These are phyloP conservation scores for Emmonsia crescens DNA, from an alignment of 2,329 filamentous ascomycete species.

Conservation along the genomic window DNA sequence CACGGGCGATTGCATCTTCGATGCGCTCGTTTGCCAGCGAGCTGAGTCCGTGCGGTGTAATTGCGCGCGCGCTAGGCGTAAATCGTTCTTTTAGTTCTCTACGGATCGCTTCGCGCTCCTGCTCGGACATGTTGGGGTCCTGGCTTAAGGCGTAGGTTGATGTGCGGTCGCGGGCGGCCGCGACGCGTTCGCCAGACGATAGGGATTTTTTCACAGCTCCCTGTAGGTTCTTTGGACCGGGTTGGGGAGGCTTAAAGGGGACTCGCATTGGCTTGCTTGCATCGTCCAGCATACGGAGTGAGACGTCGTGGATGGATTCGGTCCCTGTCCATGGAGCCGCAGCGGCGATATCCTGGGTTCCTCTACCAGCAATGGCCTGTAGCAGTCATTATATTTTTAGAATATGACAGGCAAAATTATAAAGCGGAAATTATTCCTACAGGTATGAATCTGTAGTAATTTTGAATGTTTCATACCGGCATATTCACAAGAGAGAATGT, in stretches of 20 bases:
- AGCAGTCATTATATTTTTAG: not conserved
- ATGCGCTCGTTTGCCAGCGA: slow-evolving; percentile 85
- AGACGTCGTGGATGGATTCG: slow-evolving; percentile 62
- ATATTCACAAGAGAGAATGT: slow-evolving; percentile 45
- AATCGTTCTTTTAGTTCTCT: slow-evolving; percentile 74
- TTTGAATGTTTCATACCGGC: slow-evolving; percentile 31
- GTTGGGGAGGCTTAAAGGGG: slow-evolving; percentile 31
- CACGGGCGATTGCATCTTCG: slow-evolving; percentile 83
- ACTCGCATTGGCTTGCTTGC: slow-evolving; percentile 46
- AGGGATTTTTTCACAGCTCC: slow-evolving; percentile 34
- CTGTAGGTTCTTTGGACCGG: slow-evolving; percentile 35
- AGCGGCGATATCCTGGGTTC: slow-evolving; percentile 56
- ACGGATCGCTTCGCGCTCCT: slow-evolving; percentile 61
- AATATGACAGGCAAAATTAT: not conserved
- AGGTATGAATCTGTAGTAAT: not conserved
- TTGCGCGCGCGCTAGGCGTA: slow-evolving; percentile 55
- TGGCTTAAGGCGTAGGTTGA: slow-evolving; percentile 45
- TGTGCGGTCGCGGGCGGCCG: slow-evolving; percentile 48
- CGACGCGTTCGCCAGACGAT: slow-evolving; percentile 41
- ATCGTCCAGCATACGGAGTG: slow-evolving; percentile 67
- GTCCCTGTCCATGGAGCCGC: slow-evolving; percentile 66
- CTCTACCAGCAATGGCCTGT: slow-evolving; percentile 51
- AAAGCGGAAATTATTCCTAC: not conserved
- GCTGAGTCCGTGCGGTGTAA: slow-evolving; percentile 67
- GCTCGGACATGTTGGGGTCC: slow-evolving; percentile 49